These are phyloP conservation scores for Zygoascus bituminiphila DNA, from an alignment of 805 yeast genomes.

Conservation along the genomic window DNA sequence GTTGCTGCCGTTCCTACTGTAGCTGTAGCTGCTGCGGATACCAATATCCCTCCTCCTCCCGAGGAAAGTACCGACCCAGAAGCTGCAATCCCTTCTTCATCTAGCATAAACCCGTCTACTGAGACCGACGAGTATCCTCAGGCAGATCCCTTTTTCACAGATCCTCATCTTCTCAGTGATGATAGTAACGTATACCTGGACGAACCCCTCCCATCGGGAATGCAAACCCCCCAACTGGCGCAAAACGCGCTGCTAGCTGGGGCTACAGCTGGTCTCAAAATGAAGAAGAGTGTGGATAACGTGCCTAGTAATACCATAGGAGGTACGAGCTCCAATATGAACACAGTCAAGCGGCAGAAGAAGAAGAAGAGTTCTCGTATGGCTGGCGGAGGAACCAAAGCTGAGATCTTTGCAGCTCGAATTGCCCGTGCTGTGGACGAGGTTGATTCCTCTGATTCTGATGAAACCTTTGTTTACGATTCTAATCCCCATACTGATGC, in stretches of 20 bases:
- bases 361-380: slow-evolving; percentile 33
- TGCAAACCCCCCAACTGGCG: background rate
- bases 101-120: background rate
- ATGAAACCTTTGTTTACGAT: slow-evolving; percentile 95
- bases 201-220: background rate
- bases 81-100: background rate
- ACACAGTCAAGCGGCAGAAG: slow-evolving; percentile 20
- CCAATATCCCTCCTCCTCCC: background rate
- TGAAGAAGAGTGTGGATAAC: slow-evolving; percentile 25
- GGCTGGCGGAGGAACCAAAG: slow-evolving; percentile 49
- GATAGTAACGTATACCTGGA: background rate
- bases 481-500: slow-evolving; percentile 27
- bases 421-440: slow-evolving; percentile 92
- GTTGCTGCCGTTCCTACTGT: slow-evolving; percentile 41
- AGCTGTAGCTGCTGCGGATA: slow-evolving; percentile 22
- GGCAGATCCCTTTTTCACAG: background rate
- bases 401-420: slow-evolving; percentile 91
- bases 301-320: slow-evolving; percentile 16
- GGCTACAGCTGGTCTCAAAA: slow-evolving; percentile 9
- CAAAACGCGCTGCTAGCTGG: background rate
- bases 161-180: background rate
- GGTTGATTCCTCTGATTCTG: slow-evolving; percentile 70
- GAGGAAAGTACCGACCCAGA: background rate
- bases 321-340: slow-evolving; percentile 6
- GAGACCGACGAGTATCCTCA: background rate